These are phyloP conservation scores for Sclerotinia minor DNA, from an alignment of 2,329 filamentous ascomycete genomes.

Conservation along the genomic window DNA sequence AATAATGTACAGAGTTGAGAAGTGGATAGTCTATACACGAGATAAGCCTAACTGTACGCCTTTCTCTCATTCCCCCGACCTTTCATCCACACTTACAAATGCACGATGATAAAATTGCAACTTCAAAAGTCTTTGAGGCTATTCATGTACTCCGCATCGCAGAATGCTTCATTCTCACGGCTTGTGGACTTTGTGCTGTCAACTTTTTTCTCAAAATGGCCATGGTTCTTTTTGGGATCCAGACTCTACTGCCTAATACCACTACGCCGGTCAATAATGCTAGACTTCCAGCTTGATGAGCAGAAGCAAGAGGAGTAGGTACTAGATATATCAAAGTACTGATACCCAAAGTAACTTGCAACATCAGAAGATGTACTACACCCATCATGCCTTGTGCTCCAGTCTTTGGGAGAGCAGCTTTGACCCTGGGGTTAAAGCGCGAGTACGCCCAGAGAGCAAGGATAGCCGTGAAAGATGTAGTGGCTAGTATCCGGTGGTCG, in stretches of 20 bases:
- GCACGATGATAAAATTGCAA: not conserved
- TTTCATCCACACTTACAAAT: not conserved
- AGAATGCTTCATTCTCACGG: constrained; percentile 14
- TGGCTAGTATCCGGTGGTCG: constrained; percentile 90
- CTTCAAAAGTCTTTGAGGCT: not conserved
- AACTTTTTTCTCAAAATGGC: constrained; percentile 53
- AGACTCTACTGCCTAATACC: constrained; percentile 75
- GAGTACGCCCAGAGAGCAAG: constrained; percentile 80
- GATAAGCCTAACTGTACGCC: constrained; percentile 1
- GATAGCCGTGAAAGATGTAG: constrained; percentile 81
- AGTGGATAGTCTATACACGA: constrained; percentile 11
- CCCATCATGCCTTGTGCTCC: constrained; percentile 72
- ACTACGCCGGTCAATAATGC: constrained; percentile 81
- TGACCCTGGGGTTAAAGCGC: constrained; percentile 60
- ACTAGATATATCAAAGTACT: constrained; percentile 92
- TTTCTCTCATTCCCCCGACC: not conserved
- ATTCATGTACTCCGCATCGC: not conserved
- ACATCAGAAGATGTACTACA: constrained; percentile 75
- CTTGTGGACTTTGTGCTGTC: constrained; percentile 20
- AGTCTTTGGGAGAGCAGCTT: constrained; percentile 59
- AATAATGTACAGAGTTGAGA: constrained; percentile 18
- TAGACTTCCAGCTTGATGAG: constrained; percentile 88
- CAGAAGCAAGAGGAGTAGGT: constrained; percentile 80
- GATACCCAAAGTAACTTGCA: constrained; percentile 87
- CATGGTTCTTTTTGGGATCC: constrained; percentile 67